Base-by-base conservation (phyloP, 805 yeast species). In the Suhomyces faveliae region DNA sequence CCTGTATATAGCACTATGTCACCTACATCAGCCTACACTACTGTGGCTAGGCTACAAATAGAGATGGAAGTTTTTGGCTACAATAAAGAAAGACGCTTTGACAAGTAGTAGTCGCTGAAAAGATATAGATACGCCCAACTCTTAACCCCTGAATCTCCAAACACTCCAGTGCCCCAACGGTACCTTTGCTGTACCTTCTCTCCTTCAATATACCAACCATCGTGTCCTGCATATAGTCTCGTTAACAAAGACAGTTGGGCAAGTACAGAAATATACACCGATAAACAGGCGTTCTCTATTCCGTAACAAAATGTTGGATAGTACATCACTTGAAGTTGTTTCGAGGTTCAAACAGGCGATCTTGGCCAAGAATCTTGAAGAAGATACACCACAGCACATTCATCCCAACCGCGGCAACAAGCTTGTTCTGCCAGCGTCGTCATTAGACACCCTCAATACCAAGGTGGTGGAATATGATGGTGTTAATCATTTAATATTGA, bases 381-480 rank as follows among this genome's bases (percentile, higher is more conserved):
- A 19, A 10, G 27, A 40, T 12, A 38, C 43, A 6, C 23, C 46
- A 3, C 51, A 56, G 35, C 37, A 49, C 15, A 39, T 59, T 21
- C 53, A 48, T 35, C 48, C 59, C 30, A 66, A 68, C 52, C 52
- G 76, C 45, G 76, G 76, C 20, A 57, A 51, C 43, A 71, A 73
- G 49, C 53, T 66, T 33, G 53, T 51, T 23, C 40, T 49, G 25
- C 44, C 49, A 22, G 45, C 53, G 21, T 41, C 54, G 17, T 52
- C 54, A 29, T 51, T 52, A 51, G 57, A 59, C 41, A 45, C 59
- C 6, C 60, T 70, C 17, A 52, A 55, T 23, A 51, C 71, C 19
- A 70, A 68, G 51, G 62, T 71, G 15, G 74, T 70, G 23, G 76
- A 71, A 47, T 71, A 70, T 53, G 65, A 65, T 39, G 74, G 74